Evolutionary conservation across 257 asterid species (phyloP).

Genomic region (Oldenlandia corymbosa): DNA sequence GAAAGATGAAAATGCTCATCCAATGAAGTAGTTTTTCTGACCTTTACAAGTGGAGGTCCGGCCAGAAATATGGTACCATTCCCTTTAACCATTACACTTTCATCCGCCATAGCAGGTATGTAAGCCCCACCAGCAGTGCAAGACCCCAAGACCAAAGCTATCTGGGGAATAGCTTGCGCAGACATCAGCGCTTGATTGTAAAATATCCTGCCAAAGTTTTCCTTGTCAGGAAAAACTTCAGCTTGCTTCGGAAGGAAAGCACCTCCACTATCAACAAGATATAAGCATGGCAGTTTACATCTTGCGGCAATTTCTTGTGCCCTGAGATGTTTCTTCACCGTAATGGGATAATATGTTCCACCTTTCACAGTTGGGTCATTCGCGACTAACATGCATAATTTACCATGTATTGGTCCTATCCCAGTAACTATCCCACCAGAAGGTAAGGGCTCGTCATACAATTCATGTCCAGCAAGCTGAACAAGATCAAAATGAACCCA

Average conservation of each 20-base stretch:
- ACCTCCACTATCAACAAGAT: conserved; percentile 99
- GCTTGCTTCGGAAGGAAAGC: conserved; percentile 99
- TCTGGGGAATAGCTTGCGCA: conserved; percentile 89
- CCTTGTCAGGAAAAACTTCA: conserved; percentile 94
- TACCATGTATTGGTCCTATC: conserved; percentile 89
- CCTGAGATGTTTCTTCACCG: conserved; percentile 94
- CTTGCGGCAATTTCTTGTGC: conserved; percentile 94
- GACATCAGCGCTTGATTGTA: conserved; percentile 95
- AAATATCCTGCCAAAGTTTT: conserved; percentile 90
- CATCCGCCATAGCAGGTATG: conserved; percentile 99
- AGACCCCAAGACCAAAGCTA: conserved; percentile 90
- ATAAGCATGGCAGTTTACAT: conserved; percentile 83
- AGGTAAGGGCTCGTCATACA: conserved; percentile 82
- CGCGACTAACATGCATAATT: conserved; percentile 89
- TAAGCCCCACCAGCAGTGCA: conserved; percentile 99
- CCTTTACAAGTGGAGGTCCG: conserved; percentile 99
- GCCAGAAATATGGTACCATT: conserved; percentile 98
- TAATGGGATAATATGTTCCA: conserved; percentile 92
- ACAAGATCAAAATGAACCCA: conserved; percentile 21
- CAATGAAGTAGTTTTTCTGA: conserved; percentile 23
- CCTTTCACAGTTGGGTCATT: conserved; percentile 98
- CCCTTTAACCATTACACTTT: conserved; percentile 97
- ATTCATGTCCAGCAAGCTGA: conserved; percentile 91
- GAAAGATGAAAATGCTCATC: neutral
- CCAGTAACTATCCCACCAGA: conserved; percentile 95